These are phyloP conservation scores for Bipolaris zeicola DNA, from an alignment of 2,329 filamentous ascomycete species.

Conservation along the genomic window DNA sequence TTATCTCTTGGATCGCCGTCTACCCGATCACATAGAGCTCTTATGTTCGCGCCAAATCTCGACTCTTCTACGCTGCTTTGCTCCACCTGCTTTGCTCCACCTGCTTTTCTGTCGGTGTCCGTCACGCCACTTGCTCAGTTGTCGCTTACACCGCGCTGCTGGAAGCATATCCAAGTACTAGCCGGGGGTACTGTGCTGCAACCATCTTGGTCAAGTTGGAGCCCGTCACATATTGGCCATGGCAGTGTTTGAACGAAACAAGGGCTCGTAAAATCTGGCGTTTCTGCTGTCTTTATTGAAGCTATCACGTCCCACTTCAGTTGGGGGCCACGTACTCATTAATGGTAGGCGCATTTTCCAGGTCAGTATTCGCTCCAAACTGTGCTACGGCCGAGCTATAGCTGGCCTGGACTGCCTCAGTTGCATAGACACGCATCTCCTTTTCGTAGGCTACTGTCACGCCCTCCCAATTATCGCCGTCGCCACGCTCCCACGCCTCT, in stretches of 20 bases:
- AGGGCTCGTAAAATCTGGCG: no score
- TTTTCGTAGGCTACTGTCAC: constrained; percentile 48
- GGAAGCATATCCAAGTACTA: no score
- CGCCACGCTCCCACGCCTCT: constrained; percentile 31
- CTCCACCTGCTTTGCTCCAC: not conserved
- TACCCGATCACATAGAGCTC: no score
- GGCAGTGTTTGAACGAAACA: not conserved
- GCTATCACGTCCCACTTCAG: not conserved
- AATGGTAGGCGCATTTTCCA: constrained; percentile 18
- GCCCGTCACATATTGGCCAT: not conserved
- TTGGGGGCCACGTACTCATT: constrained; percentile 29
- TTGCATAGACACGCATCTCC: constrained; percentile 46
- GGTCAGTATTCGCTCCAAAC: constrained; percentile 29
- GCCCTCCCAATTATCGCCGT: constrained; percentile 34
- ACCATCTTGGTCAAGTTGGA: no score
- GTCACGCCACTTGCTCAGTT: not conserved
- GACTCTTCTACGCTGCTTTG: not conserved
- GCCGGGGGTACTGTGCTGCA: no score
- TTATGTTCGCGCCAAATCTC: not conserved
- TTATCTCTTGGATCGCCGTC: no score
- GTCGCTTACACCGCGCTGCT: no score
- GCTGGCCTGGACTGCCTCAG: constrained; percentile 56
- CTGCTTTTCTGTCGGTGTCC: no score
- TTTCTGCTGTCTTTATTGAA: not conserved
- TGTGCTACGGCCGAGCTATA: constrained; percentile 48